Percentiles rank a stretch among this genome's conserved stretches.
Conservation (phyloP, 805 yeast species). For the Candida nanaspora region DNA sequence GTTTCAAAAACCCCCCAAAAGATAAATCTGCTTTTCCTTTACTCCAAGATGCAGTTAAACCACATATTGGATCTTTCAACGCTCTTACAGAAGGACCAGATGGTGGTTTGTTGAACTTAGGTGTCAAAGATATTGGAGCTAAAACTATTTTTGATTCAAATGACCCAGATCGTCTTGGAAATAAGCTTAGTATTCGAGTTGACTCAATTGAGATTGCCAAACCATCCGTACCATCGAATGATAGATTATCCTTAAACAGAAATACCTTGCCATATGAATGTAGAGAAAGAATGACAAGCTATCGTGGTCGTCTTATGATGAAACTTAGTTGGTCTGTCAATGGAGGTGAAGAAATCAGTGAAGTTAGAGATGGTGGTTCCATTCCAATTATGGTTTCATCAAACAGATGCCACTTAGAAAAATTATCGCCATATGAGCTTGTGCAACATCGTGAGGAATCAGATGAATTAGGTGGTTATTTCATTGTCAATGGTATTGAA, state of each 20-base stretch:
- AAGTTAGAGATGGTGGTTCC: conserved; percentile 84
- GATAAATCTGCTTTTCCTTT: conserved; percentile 79
- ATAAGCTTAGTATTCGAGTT: conserved; percentile 76
- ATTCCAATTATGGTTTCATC: conserved; percentile 88
- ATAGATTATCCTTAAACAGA: conserved; percentile 70
- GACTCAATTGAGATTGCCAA: conserved; percentile 83
- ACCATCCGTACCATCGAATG: conserved; percentile 67
- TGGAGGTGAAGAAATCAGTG: conserved; percentile 74
- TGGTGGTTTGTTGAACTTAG: conserved; percentile 80
- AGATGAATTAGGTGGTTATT: conserved; percentile 96
- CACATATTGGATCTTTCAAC: conserved; percentile 94
- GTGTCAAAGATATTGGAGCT: conserved; percentile 81
- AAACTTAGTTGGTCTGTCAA: conserved; percentile 84
- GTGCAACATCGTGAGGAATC: conserved; percentile 80
- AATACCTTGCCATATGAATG: conserved; percentile 79
- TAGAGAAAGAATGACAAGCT: conserved; percentile 82
- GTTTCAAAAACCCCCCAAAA: conserved; percentile 85
- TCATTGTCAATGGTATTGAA: conserved; percentile 94
- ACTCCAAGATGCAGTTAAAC: conserved; percentile 82
- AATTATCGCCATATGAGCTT: conserved; percentile 73
- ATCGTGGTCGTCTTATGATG: conserved; percentile 70
- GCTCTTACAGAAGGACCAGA: conserved; percentile 85
- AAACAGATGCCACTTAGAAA: conserved; percentile 86
- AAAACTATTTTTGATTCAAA: conserved; percentile 79
- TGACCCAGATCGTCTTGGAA: conserved; percentile 67